phyloP scores from a whole-genome alignment of 2,329 filamentous ascomycete genomes.

The Venturia aucupariae region DNA sequence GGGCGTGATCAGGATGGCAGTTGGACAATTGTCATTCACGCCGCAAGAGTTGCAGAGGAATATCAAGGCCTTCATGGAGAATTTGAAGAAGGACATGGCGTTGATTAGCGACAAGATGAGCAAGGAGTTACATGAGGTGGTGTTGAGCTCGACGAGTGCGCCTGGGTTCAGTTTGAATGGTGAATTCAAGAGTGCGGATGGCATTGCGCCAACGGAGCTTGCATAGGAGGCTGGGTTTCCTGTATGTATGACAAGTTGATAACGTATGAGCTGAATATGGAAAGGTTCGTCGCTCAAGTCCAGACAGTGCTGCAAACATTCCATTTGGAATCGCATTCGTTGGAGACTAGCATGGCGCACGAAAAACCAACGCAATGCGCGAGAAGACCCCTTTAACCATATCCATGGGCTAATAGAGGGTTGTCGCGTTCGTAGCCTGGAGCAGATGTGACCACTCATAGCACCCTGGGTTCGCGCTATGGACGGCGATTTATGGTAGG shows the following conservation, averaged over 20 bases:
- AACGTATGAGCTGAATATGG: neutral
- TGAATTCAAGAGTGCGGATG: constrained; percentile 54
- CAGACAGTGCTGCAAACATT: too few species aligned
- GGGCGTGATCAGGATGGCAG: constrained; percentile 78
- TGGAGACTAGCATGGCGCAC: too few species aligned
- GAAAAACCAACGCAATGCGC: too few species aligned
- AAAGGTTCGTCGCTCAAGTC: too few species aligned
- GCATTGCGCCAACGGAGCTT: constrained; percentile 11
- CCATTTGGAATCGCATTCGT: too few species aligned
- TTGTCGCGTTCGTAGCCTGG: too few species aligned
- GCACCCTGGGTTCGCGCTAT: too few species aligned
- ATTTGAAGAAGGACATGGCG: constrained; percentile 69
- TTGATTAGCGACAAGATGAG: constrained; percentile 52
- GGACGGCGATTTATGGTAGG: too few species aligned
- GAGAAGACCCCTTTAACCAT: too few species aligned
- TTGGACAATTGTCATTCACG: constrained; percentile 83
- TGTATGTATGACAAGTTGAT: neutral
- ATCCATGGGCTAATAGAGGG: too few species aligned
- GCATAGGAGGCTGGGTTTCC: neutral
- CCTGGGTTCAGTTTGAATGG: constrained; percentile 84
- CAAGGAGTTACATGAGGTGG: constrained; percentile 67
- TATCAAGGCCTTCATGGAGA: constrained; percentile 64
- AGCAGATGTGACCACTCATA: too few species aligned
- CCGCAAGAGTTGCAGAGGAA: constrained; percentile 81
- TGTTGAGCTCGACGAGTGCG: constrained; percentile 74